Percentiles rank a stretch among this genome's conserved stretches.
phyloP scores from a whole-genome alignment of 75 land plant genomes.

The Cunninghamia lanceolata region DNA sequence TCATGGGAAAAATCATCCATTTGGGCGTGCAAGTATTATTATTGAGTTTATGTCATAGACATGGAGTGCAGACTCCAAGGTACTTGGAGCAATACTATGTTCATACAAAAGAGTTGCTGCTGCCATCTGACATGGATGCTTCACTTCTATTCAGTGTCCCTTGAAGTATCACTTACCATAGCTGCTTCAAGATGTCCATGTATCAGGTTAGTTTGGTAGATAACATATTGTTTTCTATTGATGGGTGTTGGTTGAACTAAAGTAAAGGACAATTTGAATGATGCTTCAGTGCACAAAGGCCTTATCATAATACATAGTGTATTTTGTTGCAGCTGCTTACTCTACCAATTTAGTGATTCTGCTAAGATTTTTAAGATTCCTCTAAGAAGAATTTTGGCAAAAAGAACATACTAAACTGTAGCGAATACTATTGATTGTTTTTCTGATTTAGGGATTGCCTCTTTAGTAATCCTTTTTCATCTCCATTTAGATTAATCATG shows the following conservation, averaged over 20 bases:
- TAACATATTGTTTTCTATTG: background rate
- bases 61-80: background rate
- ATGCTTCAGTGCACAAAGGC: background rate
- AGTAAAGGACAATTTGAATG: background rate
- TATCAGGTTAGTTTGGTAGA: background rate
- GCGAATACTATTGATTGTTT: background rate
- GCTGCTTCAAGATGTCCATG: background rate
- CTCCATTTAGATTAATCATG: background rate
- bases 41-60: background rate
- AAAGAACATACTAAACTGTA: background rate
- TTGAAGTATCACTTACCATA: background rate
- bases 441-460: background rate
- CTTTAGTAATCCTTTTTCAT: background rate
- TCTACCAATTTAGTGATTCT: background rate
- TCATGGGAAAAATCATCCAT: background rate
- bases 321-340: background rate
- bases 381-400: background rate
- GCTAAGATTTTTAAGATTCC: background rate
- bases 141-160: background rate
- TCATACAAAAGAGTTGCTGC: background rate
- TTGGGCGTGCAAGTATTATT: background rate
- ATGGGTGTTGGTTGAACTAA: background rate
- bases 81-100: background rate
- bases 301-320: background rate
- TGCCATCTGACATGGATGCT: background rate